Base-by-base conservation (phyloP, 352 stramenopile species). In the Pythium utonaiense region DNA sequence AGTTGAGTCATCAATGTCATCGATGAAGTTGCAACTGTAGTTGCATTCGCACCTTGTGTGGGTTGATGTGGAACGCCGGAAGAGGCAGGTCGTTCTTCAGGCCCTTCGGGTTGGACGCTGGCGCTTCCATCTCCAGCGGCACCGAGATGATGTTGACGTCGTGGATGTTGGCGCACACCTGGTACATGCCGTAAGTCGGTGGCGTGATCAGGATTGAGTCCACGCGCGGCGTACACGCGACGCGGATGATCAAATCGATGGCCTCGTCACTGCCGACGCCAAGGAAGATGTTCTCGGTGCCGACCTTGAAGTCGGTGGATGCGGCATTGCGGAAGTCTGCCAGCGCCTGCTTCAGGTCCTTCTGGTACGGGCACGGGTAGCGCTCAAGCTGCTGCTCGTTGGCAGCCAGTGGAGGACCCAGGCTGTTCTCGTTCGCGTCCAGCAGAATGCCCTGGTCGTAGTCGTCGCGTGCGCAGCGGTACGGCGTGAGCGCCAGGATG, bases 101-200 rank as follows among this genome's bases (percentile, higher is more conserved):
- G 22, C 82, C 82, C 42, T 84, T 83, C 1, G 72, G 75, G 54
- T 94, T 92, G 30, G 77, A 72, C 9, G 51, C 57, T 1, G 77
- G 74, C 21, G 70, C 57, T 36, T 90, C 77, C n/a, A 92, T 58
- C 56, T 86, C 89, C 17, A 99, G 86, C 8, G 96, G 95, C 64
- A 96, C 93, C 1, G 69, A 83, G 44, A 98, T 82, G 65, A 99
- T 97, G 31, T 76, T 69, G 24, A 99, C 96, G 71, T 99, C 96
- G 75, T 99, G 98, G 48, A 99, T 97, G 71, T 98, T 98, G 52
- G 96, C 96, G 67, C 95, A 99, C 38, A 99, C 97, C 61, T 97
- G 97, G 79, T 99, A 99, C 97, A 99, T 99, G 53, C 96, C 96
- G 73, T 99, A 99, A 0, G 96, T 99, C 6, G 97, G 96, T 7